A percentile compares a stretch with the other conserved stretches of the same genome.
phyloP scores from a whole-genome alignment of 495 filamentous ascomycete species.

The Aspergillus ostianus region DNA sequence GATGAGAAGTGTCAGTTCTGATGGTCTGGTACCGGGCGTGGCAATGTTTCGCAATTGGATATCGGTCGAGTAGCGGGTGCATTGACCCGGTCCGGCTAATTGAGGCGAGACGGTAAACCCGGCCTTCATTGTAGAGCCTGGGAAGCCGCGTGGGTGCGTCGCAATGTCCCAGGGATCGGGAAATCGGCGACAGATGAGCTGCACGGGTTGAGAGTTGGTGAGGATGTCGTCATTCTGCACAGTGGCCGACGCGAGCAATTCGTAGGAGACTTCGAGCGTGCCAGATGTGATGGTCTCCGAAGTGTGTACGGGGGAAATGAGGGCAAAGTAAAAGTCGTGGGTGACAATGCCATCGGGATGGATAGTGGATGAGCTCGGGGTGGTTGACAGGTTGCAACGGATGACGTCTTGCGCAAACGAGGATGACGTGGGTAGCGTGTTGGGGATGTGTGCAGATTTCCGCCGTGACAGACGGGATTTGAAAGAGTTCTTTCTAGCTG shows the following conservation, averaged over 20 bases:
- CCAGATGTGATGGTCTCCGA: neutral
- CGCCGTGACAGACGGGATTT: neutral
- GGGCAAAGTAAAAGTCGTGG: neutral
- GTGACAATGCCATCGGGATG: neutral
- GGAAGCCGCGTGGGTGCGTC: neutral
- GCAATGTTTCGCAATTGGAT: neutral
- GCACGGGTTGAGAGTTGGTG: neutral
- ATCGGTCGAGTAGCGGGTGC: neutral
- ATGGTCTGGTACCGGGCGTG: neutral
- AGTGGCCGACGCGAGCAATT: neutral
- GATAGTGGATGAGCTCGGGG: neutral
- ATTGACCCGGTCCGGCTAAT: neutral
- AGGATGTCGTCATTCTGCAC: neutral
- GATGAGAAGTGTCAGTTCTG: neutral
- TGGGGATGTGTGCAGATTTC: neutral
- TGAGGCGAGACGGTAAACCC: neutral
- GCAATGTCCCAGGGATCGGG: neutral
- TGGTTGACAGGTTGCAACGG: neutral
- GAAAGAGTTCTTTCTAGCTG: neutral
- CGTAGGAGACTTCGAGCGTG: neutral
- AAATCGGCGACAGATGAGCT: neutral
- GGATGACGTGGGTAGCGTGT: neutral
- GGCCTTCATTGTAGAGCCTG: neutral
- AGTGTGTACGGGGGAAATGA: neutral
- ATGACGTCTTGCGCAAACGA: neutral